Evolutionary conservation across 208 protist genomes (phyloP), one percentile per base, ranked within the genome.

Genomic region (Trichomonas tenax): DNA sequence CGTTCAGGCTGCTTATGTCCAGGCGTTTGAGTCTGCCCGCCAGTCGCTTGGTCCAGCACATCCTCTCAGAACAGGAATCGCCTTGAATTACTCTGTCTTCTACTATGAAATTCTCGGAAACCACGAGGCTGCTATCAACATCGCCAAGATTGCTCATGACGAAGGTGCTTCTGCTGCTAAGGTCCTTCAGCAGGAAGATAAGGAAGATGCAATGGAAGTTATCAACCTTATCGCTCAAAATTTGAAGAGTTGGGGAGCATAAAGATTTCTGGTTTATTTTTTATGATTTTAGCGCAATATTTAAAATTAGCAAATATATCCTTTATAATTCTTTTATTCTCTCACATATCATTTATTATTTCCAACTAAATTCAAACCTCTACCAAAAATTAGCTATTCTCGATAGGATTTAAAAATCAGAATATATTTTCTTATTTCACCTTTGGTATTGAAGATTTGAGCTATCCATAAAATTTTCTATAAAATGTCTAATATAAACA

Each of bases 1-100:
- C n/a, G 86, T 93, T 58, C 44, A 51, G n/a, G 9, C 6, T 44
- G 86, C 86, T 38, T 93, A 93, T 38, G 26, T 38, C 8, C 3
- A 9, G 51, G 86, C 86, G 9, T 93, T 58, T 51, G 86, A 93
- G n/a, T 40, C 86, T 44, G 86, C 86, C n/a, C 11, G 40, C 10
- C 15, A 23, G 11, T 48, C 86, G 3, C 44, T 93, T 38, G 44
- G 44, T 36, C 86, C 40, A 31, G 86, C 86, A 14, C 86, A 93
- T 93, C 86, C 86, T 26, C 45, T 93, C 8, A 34, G 86, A 51
- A 93, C 86, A 17, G 86, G 86, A 8, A 93, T 93, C 21, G 86
- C 86, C 14, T 93, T 93, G 36, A 93, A 93, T 51, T 93, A 38
- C 46, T 93, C 86, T 38, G 86, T 93, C 14, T 93, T 93, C 44